Evolutionary conservation across 2,329 filamentous ascomycete genomes (phyloP).

Genomic region (Cordyceps cateniannulata): DNA sequence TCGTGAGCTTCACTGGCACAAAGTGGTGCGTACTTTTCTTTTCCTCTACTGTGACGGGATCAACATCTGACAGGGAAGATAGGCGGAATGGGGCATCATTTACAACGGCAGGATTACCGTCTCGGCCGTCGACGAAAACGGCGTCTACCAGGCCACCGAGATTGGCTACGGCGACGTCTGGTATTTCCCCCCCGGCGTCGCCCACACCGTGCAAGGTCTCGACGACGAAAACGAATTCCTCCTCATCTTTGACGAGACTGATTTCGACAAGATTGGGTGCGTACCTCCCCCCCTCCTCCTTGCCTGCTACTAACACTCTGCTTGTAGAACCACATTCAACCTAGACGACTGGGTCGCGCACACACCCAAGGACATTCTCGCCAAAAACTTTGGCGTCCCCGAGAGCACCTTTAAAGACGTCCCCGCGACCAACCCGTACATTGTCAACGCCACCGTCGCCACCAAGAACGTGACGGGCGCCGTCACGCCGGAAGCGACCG

Average conservation of each 20-base stretch:
- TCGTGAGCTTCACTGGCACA: conserved; percentile 62
- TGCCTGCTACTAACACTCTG: not conserved
- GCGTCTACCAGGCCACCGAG: conserved; percentile 46
- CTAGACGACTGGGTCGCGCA: conserved; percentile 65
- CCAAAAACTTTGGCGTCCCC: conserved; percentile 63
- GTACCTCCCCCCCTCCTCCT: conserved; percentile 14
- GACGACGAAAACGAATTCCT: conserved; percentile 63
- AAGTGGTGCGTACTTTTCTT: conserved; percentile 43
- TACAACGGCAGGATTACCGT: conserved; percentile 51
- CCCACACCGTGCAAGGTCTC: conserved; percentile 58
- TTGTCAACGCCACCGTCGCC: conserved; percentile 49
- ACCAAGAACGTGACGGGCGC: conserved; percentile 30
- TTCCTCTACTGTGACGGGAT: not conserved
- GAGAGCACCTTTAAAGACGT: conserved; percentile 52
- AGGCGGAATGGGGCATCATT: conserved; percentile 63
- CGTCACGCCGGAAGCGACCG: conserved; percentile 41
- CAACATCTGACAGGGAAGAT: not conserved
- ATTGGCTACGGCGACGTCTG: conserved; percentile 58
- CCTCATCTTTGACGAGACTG: conserved; percentile 58
- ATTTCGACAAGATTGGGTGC: conserved; percentile 59
- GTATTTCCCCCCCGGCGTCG: conserved; percentile 62
- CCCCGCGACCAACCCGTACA: conserved; percentile 54
- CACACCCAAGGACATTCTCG: conserved; percentile 55
- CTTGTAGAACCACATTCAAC: conserved; percentile 58
- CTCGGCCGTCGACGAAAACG: conserved; percentile 56